Evolutionary conservation across 495 filamentous ascomycete species (phyloP), one percentile per base, ranked within the genome.

Genomic region (Penicilliopsis zonata): DNA sequence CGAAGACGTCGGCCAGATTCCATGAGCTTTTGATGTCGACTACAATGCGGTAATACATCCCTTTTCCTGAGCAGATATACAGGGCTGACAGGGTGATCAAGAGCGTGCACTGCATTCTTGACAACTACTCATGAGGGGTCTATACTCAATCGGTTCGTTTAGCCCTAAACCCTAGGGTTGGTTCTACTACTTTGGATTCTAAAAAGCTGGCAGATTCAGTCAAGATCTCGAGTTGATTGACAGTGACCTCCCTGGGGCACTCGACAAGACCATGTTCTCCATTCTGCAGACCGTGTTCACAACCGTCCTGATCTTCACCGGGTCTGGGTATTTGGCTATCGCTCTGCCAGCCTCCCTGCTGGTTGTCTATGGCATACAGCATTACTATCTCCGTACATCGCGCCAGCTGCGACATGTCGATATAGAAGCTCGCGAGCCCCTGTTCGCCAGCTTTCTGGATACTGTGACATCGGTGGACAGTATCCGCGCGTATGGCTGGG

Each of bases 401-500:
- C 66, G 74, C 3, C 76, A 79, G 40, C 49, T 81, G 4, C 71
- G 76, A 21, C 57, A 75, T 26, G 50, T 81, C 13, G 76, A 80
- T 18, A 56, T 79, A 5, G 74, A 79, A 49, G 60, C 69, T 9
- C 72, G 74, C 43, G 61, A 73, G 3, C 70, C 73, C 2, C 50
- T 79, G 1, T 76, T 68, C 34, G 65, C 72, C 0, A 63, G 69
- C 26, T 77, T 79, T 30, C 54, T 69, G 13, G 76, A 81, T 30
- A 60, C 56, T 9, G 39, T 67, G 8, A 50, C 57, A 24, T 65
- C 65, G 1, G 45, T 70, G 4, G 53, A 51, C 0, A 75, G 70
- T 2, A 43, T 79, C 4, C 59, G 74, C 6, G 70, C 73, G 9
- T 75, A 74, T 42, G 70, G 72, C 12, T 74, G 72, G 65, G 49